These are phyloP conservation scores for Aspergillus arachidicola DNA, from an alignment of 2,329 filamentous ascomycete species.

Conservation along the genomic window DNA sequence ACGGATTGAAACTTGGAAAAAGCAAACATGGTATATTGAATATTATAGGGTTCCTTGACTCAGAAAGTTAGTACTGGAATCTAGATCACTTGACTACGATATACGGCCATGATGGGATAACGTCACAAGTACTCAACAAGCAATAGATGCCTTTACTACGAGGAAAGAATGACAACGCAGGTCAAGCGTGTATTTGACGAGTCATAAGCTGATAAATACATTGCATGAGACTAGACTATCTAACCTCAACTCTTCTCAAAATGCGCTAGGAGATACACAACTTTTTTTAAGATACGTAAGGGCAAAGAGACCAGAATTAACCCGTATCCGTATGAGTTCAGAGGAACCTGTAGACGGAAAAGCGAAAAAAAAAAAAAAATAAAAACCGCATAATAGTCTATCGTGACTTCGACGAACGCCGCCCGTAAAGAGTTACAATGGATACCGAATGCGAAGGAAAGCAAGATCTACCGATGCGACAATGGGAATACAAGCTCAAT, in stretches of 20 bases:
- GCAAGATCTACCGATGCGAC: conserved; percentile 34
- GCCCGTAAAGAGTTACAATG: conserved; percentile 40
- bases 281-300: conserved; percentile 17
- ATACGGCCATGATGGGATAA: too few relatives aligned
- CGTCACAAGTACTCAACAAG: too few relatives aligned
- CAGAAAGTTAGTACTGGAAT: too few relatives aligned
- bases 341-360: neutral
- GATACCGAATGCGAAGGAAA: conserved; percentile 22
- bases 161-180: neutral
- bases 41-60: too few relatives aligned
- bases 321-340: conserved; percentile 13
- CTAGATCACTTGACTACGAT: too few relatives aligned
- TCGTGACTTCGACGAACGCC: conserved; percentile 42
- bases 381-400: conserved; percentile 38
- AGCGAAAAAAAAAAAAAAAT: conserved; percentile 16
- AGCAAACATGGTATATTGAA: too few relatives aligned
- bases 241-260: conserved; percentile 13
- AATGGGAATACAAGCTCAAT: conserved; percentile 30
- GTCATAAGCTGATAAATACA: conserved; percentile 10
- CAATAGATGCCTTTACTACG: neutral
- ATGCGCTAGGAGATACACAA: conserved; percentile 15
- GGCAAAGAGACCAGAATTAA: conserved; percentile 18
- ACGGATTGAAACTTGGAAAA: too few relatives aligned
- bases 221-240: conserved; percentile 16
- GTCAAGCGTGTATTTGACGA: neutral